phyloP scores from a whole-genome alignment of 2,329 filamentous ascomycete genomes.

The Phaeoacremonium minimum region DNA sequence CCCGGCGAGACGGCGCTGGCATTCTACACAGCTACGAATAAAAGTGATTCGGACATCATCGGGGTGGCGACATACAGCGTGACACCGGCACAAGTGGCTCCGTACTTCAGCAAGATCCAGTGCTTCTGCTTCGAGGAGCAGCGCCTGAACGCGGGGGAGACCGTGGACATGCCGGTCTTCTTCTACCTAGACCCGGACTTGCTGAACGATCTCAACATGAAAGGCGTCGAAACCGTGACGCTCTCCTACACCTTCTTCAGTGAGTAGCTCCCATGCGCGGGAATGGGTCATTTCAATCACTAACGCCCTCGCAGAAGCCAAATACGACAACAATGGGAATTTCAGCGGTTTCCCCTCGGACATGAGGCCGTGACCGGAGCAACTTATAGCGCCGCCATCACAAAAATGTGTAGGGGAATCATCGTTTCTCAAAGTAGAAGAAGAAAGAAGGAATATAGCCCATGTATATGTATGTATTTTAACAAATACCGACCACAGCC shows the following conservation, averaged over 20 bases:
- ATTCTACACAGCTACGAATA: slow-evolving; percentile 96
- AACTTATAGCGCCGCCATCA: too few species aligned
- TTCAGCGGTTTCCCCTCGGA: slow-evolving; percentile 36
- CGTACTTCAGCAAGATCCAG: slow-evolving; percentile 99
- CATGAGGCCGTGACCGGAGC: slow-evolving; percentile 7
- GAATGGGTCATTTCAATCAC: slow-evolving; percentile 12
- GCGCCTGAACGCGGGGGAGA: slow-evolving; percentile 88
- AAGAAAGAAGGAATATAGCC: too few species aligned
- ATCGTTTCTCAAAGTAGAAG: too few species aligned
- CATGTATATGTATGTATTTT: too few species aligned
- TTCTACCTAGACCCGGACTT: slow-evolving; percentile 98
- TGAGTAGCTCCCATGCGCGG: slow-evolving; percentile 53
- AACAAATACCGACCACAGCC: too few species aligned
- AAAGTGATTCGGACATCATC: slow-evolving; percentile 86
- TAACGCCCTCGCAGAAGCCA: slow-evolving; percentile 60
- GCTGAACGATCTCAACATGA: slow-evolving; percentile 88
- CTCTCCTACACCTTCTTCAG: slow-evolving; percentile 98
- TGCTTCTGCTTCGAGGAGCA: slow-evolving; percentile 99
- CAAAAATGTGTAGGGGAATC: too few species aligned
- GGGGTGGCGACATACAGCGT: slow-evolving; percentile 98
- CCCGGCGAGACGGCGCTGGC: slow-evolving; percentile 95
- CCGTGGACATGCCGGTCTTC: slow-evolving; percentile 99
- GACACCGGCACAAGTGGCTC: slow-evolving; percentile 89
- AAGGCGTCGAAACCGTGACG: slow-evolving; percentile 89
- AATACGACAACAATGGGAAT: slow-evolving; percentile 77